Base-by-base conservation (phyloP, 1,284 basidiomycete genomes). In the Bondarzewia mesenterica region DNA sequence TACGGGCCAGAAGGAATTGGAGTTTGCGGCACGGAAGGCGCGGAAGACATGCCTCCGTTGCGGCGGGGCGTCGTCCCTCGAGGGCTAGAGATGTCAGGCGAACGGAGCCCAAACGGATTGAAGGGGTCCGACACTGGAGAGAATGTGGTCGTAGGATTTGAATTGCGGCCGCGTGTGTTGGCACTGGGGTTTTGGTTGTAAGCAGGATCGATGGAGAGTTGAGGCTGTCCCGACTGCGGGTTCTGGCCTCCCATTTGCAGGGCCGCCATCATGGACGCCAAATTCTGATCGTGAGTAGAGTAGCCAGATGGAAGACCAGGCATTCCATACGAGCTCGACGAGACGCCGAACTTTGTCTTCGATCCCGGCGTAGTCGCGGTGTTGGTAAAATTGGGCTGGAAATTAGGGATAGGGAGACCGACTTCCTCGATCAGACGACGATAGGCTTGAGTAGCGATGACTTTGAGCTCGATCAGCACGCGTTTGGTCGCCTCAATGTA, bases 351-450 rank as follows among this genome's bases (percentile, higher is more conserved):
- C 65, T 87, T 86, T 47, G 70, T 63, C 68, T 88, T 87, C 47
- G 60, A 50, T 48, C 80, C 77, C 41, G 74, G 69, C 27, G 78
- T 71, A 5, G 82, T 78, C 47, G 79, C 69, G 53, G 78, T 82
- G 52, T 75, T 77, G 14, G 77, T 71, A 63, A 87, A 89, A 18
- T 82, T 81, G 7, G 86, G 82, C 63, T 88, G 85, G 67, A 87
- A 82, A 68, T 83, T 89, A 46, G 89, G 89, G 36, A 93, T 85
- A 6, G 91, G 90, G 43, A 97, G 69, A 10, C 93, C 93, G 54
- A 96, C 90, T 68, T 95, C 93, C 64, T 96, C 91, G 49, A 95
- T 90, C 43, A 97, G 73, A 47, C 90, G 80, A 51, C 93, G 82
- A 63, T 97, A 96, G n/a, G 93, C 89, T 58, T 93, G 90, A 4